Conservation (phyloP, 2,329 filamentous ascomycete species). For the Monosporascus cannonballus region DNA sequence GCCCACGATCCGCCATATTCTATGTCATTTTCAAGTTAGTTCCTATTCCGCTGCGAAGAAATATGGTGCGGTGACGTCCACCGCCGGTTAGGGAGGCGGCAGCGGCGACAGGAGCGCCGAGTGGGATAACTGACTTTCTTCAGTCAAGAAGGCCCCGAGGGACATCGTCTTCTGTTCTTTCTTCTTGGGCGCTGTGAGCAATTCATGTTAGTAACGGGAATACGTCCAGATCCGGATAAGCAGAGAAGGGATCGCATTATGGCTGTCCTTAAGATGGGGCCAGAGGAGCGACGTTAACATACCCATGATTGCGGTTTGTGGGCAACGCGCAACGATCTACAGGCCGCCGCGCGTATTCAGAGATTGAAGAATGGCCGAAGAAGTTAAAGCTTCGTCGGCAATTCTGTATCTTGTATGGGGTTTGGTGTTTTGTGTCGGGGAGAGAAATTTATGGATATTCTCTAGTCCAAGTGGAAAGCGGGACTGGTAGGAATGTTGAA, state of each 20-base stretch:
- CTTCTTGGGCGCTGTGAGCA: slow-evolving; percentile 74
- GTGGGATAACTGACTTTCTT: slow-evolving; percentile 65
- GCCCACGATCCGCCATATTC: slow-evolving; percentile 81
- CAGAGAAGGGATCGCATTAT: no score
- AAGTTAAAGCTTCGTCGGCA: slow-evolving; percentile 5
- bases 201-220: slow-evolving; percentile 35
- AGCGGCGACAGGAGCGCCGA: slow-evolving; percentile 15
- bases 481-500: background rate
- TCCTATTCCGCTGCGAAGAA: background rate
- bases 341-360: slow-evolving; percentile 17
- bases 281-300: slow-evolving; percentile 26
- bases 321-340: slow-evolving; percentile 20
- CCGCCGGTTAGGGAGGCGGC: slow-evolving; percentile 17
- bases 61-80: background rate
- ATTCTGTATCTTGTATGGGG: background rate
- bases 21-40: slow-evolving; percentile 25
- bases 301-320: slow-evolving; percentile 57
- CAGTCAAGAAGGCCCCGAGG: slow-evolving; percentile 90
- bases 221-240: no score
- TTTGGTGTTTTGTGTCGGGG: background rate
- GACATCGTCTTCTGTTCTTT: slow-evolving; percentile 92
- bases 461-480: background rate
- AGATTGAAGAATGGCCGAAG: slow-evolving; percentile 11
- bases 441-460: background rate
- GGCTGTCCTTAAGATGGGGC: background rate